These are phyloP conservation scores for Cytospora chrysosperma DNA, from an alignment of 2,329 filamentous ascomycete genomes.

Conservation along the genomic window DNA sequence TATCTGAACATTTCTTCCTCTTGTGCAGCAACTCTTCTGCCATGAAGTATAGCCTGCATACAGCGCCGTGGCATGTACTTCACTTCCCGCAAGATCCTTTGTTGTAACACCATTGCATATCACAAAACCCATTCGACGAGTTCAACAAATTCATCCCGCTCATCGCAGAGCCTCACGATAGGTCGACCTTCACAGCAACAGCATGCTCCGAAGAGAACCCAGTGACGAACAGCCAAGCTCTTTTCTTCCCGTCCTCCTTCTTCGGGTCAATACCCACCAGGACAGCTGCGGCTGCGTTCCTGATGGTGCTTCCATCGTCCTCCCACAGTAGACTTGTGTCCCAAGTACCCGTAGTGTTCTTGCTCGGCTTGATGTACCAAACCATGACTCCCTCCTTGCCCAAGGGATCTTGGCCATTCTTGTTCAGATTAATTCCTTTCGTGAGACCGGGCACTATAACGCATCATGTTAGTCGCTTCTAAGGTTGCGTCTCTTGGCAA, in stretches of 20 bases:
- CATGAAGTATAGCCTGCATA: too few relatives aligned
- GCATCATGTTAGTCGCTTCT: not conserved
- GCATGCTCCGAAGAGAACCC: conserved; percentile 51
- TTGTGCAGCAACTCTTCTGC: too few relatives aligned
- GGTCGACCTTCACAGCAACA: conserved; percentile 52
- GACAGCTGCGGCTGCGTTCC: conserved; percentile 51
- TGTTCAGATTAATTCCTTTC: conserved; percentile 38
- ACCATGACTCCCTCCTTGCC: conserved; percentile 46
- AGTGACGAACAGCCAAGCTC: conserved; percentile 58
- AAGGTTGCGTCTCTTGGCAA: not conserved
- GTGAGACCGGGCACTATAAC: conserved; percentile 47
- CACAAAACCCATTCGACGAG: not conserved
- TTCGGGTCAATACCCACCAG: conserved; percentile 52
- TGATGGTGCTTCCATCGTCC: conserved; percentile 53
- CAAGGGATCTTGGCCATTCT: conserved; percentile 33
- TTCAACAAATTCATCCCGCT: not conserved
- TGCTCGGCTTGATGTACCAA: conserved; percentile 37
- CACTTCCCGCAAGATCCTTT: too few relatives aligned
- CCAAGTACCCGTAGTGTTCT: conserved; percentile 33
- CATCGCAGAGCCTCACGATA: conserved; percentile 31
- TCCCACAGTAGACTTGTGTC: conserved; percentile 52
- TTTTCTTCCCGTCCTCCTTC: conserved; percentile 42
- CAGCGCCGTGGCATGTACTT: too few relatives aligned
- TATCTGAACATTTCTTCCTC: too few relatives aligned
- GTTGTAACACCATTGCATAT: not conserved